A percentile compares a stretch with the other conserved stretches of the same genome.
phyloP scores from a whole-genome alignment of 371 early-diverging fungal species.

The Syncephalastrum racemosum region DNA sequence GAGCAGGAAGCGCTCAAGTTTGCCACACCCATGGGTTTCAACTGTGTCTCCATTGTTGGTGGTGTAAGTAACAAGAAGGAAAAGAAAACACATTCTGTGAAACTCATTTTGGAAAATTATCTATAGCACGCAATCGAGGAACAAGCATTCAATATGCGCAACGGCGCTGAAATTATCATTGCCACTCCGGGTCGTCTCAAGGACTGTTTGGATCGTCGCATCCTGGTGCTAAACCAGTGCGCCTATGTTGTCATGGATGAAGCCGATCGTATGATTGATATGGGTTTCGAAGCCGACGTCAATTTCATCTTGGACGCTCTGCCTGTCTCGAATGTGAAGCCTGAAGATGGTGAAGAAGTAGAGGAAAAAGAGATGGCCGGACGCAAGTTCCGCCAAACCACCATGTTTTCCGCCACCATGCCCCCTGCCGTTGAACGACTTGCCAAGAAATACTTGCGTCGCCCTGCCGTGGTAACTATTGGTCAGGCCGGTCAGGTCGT shows the following conservation, averaged over 20 bases:
- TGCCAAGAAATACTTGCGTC: conserved; percentile 88
- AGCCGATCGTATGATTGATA: conserved; percentile 98
- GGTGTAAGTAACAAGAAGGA: conserved; percentile 58
- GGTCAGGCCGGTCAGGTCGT: conserved; percentile 97
- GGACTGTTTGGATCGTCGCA: conserved; percentile 83
- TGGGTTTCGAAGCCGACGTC: conserved; percentile 96
- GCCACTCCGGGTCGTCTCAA: conserved; percentile 97
- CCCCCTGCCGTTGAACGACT: conserved; percentile 94
- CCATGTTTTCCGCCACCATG: conserved; percentile 99
- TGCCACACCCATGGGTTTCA: conserved; percentile 76
- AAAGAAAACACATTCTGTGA: not conserved
- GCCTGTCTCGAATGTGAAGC: conserved; percentile 87
- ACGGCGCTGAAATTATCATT: conserved; percentile 94
- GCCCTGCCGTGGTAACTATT: conserved; percentile 96
- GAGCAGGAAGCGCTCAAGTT: conserved; percentile 89
- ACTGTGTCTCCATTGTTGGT: conserved; percentile 91
- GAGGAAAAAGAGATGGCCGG: conserved; percentile 38
- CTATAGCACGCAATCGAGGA: conserved; percentile 75
- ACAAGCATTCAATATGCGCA: conserved; percentile 81
- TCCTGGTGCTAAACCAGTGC: conserved; percentile 83
- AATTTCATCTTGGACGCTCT: conserved; percentile 92
- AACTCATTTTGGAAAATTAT: not conserved
- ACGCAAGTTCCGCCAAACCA: conserved; percentile 90
- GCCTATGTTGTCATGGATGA: conserved; percentile 96
- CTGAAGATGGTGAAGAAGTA: conserved; percentile 78